Percentiles rank a stretch among this genome's conserved stretches.
phyloP scores from a whole-genome alignment of 2,329 filamentous ascomycete species.

The Aureobasidium sp. region DNA sequence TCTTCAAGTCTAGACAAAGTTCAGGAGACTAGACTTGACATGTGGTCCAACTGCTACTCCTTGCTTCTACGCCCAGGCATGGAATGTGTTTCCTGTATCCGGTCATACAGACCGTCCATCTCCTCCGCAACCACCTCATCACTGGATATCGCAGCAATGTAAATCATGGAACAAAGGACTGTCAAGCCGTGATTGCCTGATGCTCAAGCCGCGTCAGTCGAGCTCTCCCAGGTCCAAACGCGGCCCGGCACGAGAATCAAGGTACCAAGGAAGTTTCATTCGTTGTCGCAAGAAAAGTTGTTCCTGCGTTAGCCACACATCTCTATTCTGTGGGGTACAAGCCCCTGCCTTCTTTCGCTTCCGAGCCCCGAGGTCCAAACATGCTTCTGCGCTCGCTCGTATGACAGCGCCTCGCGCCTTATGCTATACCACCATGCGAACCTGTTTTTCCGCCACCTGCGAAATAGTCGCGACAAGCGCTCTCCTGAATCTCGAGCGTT shows the following conservation, averaged over 20 bases:
- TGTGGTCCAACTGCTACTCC: constrained; percentile 4
- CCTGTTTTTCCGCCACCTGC: not conserved
- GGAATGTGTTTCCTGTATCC: not conserved
- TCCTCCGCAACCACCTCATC: constrained; percentile 7
- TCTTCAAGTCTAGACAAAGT: constrained; percentile 11
- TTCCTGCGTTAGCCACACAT: constrained; percentile 13
- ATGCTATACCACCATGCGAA: not conserved
- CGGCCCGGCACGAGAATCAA: constrained; percentile 15
- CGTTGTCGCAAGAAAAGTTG: constrained; percentile 12
- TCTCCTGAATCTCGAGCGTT: not conserved
- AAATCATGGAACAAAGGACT: constrained; percentile 13
- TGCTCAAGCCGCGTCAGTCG: not conserved
- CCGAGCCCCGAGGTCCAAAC: constrained; percentile 2
- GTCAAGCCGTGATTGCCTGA: constrained; percentile 4
- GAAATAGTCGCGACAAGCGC: constrained; percentile 1
- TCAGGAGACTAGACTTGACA: constrained; percentile 11
- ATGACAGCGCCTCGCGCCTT: constrained; percentile 3
- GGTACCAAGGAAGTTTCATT: constrained; percentile 13
- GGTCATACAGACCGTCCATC: not conserved
- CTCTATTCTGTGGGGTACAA: constrained; percentile 11
- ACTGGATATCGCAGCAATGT: constrained; percentile 6
- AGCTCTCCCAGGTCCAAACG: not conserved
- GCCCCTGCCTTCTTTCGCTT: constrained; percentile 11
- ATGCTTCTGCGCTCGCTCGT: constrained; percentile 1
- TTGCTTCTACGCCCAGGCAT: not conserved